phyloP scores from a whole-genome alignment of 768 basidiomycete species.

The Mycena pura region DNA sequence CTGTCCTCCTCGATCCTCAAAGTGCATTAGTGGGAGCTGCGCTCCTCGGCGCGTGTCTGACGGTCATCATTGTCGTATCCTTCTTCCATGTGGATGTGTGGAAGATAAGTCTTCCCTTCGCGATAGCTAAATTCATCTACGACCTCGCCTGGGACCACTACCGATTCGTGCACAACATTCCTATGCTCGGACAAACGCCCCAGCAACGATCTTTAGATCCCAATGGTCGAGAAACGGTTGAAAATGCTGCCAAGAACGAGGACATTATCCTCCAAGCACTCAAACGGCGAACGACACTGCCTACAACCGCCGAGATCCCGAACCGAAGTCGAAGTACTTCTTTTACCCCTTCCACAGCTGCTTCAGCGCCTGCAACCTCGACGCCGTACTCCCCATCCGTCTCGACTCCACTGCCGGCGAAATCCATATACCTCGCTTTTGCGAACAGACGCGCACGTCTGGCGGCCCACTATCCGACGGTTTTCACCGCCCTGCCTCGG shows the following conservation, averaged over 20 bases:
- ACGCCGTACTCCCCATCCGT: not conserved
- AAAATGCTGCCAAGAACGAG: constrained; percentile 14
- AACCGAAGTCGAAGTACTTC: not conserved
- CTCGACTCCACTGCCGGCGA: not conserved
- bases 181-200: constrained; percentile 29
- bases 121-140: constrained; percentile 69
- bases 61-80: constrained; percentile 77
- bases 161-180: constrained; percentile 40
- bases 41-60: constrained; percentile 70
- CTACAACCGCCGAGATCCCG: not conserved
- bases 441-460: constrained; percentile 24
- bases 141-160: constrained; percentile 70
- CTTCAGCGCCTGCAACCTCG: not conserved
- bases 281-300: constrained; percentile 15
- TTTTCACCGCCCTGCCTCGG: constrained; percentile 66
- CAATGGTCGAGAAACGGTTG: constrained; percentile 15
- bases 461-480: constrained; percentile 68
- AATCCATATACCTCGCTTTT: constrained; percentile 8
- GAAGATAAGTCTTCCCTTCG: constrained; percentile 86
- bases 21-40: constrained; percentile 78
- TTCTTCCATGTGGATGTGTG: constrained; percentile 82
- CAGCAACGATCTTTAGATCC: constrained; percentile 25
- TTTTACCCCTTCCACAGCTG: not conserved
- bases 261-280: constrained; percentile 19
- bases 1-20: constrained; percentile 73